These are phyloP conservation scores for Martiniozyma asiatica DNA, from an alignment of 1,139 yeast species.

Conservation along the genomic window DNA sequence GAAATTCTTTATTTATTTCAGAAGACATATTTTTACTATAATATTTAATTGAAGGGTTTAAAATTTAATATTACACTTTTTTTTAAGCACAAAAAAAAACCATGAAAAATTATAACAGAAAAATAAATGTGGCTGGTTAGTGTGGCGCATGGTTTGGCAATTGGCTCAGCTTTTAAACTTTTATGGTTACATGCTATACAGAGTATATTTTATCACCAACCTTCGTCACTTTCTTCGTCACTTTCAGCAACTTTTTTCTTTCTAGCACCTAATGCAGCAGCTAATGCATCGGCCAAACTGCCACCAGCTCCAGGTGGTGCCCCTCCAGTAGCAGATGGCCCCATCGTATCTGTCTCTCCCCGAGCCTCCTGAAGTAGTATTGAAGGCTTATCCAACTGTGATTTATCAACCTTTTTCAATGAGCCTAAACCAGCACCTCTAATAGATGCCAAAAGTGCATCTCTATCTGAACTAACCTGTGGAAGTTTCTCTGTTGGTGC, in stretches of 20 bases:
- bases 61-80: conserved; percentile 7
- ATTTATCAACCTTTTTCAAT: conserved; percentile 67
- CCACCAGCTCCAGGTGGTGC: conserved; percentile 38
- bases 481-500: conserved; percentile 24
- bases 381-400: conserved; percentile 71
- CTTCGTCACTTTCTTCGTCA: conserved; percentile 79
- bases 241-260: conserved; percentile 74
- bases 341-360: conserved; percentile 36
- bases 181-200: neutral
- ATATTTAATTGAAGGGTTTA: too few relatives aligned
- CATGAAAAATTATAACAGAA: too few relatives aligned
- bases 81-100: too few relatives aligned
- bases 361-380: conserved; percentile 58
- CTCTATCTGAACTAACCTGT: conserved; percentile 43
- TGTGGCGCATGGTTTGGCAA: too few relatives aligned
- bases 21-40: too few relatives aligned
- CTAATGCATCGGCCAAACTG: conserved; percentile 37
- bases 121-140: too few relatives aligned
- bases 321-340: conserved; percentile 18
- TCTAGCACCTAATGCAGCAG: conserved; percentile 72
- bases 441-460: conserved; percentile 79
- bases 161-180: conserved; percentile 3
- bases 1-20: too few relatives aligned
- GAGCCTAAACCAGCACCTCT: conserved; percentile 62
- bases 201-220: conserved; percentile 30